Base-by-base conservation (phyloP, 2,329 filamentous ascomycete species). In the Fusarium xyrophilum region DNA sequence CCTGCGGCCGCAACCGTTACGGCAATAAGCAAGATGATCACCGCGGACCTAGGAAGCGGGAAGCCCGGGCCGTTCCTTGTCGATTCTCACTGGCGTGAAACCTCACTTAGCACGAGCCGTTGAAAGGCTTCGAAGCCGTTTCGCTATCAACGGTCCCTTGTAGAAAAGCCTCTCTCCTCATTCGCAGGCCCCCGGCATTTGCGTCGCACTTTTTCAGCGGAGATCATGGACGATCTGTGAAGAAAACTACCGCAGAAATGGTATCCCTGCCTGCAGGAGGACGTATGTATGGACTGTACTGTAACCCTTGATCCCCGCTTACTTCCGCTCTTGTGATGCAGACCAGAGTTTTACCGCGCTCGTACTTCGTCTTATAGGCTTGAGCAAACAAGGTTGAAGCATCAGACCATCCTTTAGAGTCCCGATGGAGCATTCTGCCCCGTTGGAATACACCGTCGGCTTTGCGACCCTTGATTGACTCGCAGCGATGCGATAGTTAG, bases 21-120 rank as follows among this genome's bases (percentile, higher is more conserved):
- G 36, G 40, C 21, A 35, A 44, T 51, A 39, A 39, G 21, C 19
- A 23, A 25, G 59, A n/a, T 36, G 40, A 60, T 54, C 62, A 32
- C 30, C 39, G 25, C 28, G n/a, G 35, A 27, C 30, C 5, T 23
- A 40, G 57, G 39, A 25, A 28, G 17, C 12, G 42, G 35, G 46
- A 40, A 33, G 19, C 30, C 60, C 60, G 60, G 53, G 53, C 62
- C 62, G 62, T 60, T 65, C 62, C 62, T 65, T 65, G 46, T 65
- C 35, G 60, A 33, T 14, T 30, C 50, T 40, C 25, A 6, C 33
- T 59, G 32, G 53, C 11, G 28, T 65, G 46, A 59, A 64, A 64
- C 61, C 39, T 38, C 60, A 64, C 61, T 32, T 33, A 40, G 53
- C 21, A 46, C 21, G 32, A 60, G 47, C 44, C 15, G 43, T 43